Percentiles rank a stretch among this genome's conserved stretches.
Evolutionary conservation across 176 grass and related monocot genomes (phyloP).

Genomic region (Saccharum spontaneum): DNA sequence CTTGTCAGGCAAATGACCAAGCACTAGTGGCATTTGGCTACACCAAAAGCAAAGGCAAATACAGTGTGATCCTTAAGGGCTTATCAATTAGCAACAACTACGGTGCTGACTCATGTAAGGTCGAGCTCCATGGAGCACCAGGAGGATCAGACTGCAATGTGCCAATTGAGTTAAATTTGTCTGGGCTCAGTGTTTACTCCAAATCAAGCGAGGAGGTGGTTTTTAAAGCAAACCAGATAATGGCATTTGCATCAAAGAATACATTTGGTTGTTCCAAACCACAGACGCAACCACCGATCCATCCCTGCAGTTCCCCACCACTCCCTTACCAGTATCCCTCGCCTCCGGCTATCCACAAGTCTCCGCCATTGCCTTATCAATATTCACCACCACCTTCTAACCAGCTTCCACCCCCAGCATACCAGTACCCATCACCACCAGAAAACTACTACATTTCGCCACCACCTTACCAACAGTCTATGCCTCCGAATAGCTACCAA

Average conservation of each 20-base stretch:
- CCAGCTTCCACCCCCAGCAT: constrained; percentile 32
- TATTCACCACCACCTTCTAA: constrained; percentile 30
- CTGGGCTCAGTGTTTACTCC: constrained; percentile 43
- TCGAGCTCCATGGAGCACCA: constrained; percentile 72
- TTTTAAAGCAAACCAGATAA: constrained; percentile 56
- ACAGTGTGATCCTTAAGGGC: constrained; percentile 53
- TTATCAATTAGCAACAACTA: constrained; percentile 40
- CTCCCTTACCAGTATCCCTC: constrained; percentile 39
- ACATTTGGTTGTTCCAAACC: constrained; percentile 40
- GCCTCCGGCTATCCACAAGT: constrained; percentile 39
- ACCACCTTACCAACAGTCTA: constrained; percentile 31
- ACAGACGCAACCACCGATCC: constrained; percentile 22
- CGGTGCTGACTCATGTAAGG: constrained; percentile 56
- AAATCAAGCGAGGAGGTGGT: constrained; percentile 55
- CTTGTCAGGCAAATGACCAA: constrained; percentile 57
- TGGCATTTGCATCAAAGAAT: constrained; percentile 70
- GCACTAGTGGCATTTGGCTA: constrained; percentile 61
- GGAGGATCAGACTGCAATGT: constrained; percentile 64
- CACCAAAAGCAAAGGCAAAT: constrained; percentile 58
- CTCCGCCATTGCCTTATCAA: constrained; percentile 29
- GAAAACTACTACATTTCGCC: constrained; percentile 26
- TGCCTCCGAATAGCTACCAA: constrained; percentile 35
- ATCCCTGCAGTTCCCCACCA: constrained; percentile 32
- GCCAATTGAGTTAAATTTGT: constrained; percentile 51
- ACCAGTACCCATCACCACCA: constrained; percentile 47